phyloP scores from a whole-genome alignment of 2,329 filamentous ascomycete genomes.

The Diaporthe vaccinii region DNA sequence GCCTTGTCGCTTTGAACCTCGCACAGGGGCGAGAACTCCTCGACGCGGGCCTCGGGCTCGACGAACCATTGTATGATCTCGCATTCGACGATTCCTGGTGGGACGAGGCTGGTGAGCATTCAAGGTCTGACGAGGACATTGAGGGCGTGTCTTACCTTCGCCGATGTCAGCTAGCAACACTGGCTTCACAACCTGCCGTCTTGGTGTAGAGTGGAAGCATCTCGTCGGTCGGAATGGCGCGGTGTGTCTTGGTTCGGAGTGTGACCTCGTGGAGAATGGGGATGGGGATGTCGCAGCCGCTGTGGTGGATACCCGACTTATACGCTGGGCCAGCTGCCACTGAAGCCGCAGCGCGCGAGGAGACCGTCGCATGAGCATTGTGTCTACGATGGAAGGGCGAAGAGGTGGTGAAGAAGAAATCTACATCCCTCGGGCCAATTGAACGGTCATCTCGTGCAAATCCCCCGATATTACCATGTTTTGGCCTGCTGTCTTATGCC shows the following conservation, averaged over 20 bases:
- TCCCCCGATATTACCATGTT: conserved; percentile 15
- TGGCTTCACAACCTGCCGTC: conserved; percentile 76
- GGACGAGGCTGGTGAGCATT: conserved; percentile 22
- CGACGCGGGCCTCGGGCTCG: conserved; percentile 92
- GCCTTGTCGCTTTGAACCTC: conserved; percentile 99
- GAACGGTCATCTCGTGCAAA: not conserved
- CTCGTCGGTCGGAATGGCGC: conserved; percentile 45
- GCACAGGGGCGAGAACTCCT: conserved; percentile 98
- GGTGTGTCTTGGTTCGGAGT: conserved; percentile 20
- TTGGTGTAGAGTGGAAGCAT: conserved; percentile 65
- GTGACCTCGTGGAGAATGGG: conserved; percentile 23
- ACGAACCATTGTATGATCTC: conserved; percentile 99
- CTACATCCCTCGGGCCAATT: conserved; percentile 29
- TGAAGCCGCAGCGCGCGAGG: conserved; percentile 65
- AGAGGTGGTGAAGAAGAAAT: not conserved
- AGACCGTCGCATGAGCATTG: conserved; percentile 69
- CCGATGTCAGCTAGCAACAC: conserved; percentile 89
- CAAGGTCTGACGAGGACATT: not conserved
- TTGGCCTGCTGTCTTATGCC: conserved; percentile 27
- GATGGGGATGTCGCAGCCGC: not conserved
- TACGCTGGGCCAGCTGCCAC: conserved; percentile 61
- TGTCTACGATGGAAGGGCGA: conserved; percentile 17
- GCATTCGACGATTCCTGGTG: conserved; percentile 92
- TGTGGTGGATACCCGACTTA: conserved; percentile 50
- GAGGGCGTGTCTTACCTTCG: conserved; percentile 71